Conservation (phyloP, 108 stramenopile species). For the Nitzschia sp. region DNA sequence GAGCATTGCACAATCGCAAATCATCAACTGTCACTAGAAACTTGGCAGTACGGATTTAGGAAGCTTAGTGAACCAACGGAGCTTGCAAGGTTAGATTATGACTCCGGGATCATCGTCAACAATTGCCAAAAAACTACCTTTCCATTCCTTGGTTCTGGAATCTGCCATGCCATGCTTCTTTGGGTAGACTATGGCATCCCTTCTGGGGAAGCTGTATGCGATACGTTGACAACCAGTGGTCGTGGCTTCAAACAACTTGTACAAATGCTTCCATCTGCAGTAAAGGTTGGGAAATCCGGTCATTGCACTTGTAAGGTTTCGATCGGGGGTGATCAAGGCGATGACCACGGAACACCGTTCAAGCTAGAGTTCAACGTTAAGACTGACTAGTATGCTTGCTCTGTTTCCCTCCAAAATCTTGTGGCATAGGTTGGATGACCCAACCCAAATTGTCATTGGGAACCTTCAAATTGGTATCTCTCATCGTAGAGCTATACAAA, state of each 20-base stretch:
- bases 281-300: too few relatives aligned
- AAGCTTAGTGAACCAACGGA: slow-evolving; percentile 43
- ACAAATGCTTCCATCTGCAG: slow-evolving; percentile 12
- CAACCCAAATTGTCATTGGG: too few relatives aligned
- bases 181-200: slow-evolving; percentile 55
- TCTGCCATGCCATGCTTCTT: slow-evolving; percentile 46
- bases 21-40: slow-evolving; percentile 52
- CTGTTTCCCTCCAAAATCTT: too few relatives aligned
- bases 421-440: too few relatives aligned
- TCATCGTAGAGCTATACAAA: too few relatives aligned
- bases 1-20: slow-evolving; percentile 43
- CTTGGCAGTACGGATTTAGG: slow-evolving; percentile 66
- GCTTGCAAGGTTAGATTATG: slow-evolving; percentile 53
- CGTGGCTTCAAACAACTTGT: slow-evolving; percentile 27
- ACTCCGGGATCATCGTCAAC: slow-evolving; percentile 6
- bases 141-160: slow-evolving; percentile 11
- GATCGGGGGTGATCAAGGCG: too few relatives aligned
- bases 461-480: too few relatives aligned
- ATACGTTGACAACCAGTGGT: slow-evolving; percentile 7
- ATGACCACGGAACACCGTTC: too few relatives aligned
- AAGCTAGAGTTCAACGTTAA: too few relatives aligned
- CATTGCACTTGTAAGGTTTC: too few relatives aligned
- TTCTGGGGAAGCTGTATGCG: not conserved
- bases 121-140: not conserved
- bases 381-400: too few relatives aligned